Evolutionary conservation across 768 basidiomycete species (phyloP), one percentile per base, ranked within the genome.

Genomic region (Naganishia vaughanmartiniae): DNA sequence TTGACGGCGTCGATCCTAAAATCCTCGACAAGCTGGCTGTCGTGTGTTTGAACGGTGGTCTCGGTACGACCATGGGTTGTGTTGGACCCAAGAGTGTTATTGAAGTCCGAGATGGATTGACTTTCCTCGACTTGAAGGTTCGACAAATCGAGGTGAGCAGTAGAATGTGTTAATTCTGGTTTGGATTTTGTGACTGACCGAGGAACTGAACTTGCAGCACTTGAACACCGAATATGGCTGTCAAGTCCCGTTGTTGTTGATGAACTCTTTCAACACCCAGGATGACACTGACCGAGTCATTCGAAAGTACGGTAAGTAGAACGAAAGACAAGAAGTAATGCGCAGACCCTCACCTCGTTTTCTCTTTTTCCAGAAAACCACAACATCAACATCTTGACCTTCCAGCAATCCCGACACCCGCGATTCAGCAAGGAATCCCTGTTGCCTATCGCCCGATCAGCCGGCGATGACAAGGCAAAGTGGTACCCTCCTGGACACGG

Each of bases 401-500:
- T 94, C 85, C 92, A 91, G 82, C 94, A 96, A 84, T 93, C 92
- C 21, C 87, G 91, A 76, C 96, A 93, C 83, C 95, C 94, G 33
- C 89, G 92, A 77, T 92, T 96, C 80, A 87, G 86, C 85, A 90
- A 92, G 83, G 92, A 95, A 82, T 87, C 89, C 26, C 86, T 93
- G 73, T 86, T 93, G 15, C 93, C 93, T 26, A 89, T 87, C 80
- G 91, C 93, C 21, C 87, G 88, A 76, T 85, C 86, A 56, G 88
- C 88, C 45, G 86, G 86, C 69, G 89, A 89, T 75, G 90, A 94
- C 85, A 93, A 95, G 86, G 87, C 87, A 79, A 84, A 88, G 83
- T 97, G 94, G 93, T 97, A 96, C 85, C 93, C 94, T 67, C 92
- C 94, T 63, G 93, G 94, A 75, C 94, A 97, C 84, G 93, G 94